Evolutionary conservation across 2,329 filamentous ascomycete genomes (phyloP), one percentile per base, ranked within the genome.

Genomic region (Verticillium nubilum): DNA sequence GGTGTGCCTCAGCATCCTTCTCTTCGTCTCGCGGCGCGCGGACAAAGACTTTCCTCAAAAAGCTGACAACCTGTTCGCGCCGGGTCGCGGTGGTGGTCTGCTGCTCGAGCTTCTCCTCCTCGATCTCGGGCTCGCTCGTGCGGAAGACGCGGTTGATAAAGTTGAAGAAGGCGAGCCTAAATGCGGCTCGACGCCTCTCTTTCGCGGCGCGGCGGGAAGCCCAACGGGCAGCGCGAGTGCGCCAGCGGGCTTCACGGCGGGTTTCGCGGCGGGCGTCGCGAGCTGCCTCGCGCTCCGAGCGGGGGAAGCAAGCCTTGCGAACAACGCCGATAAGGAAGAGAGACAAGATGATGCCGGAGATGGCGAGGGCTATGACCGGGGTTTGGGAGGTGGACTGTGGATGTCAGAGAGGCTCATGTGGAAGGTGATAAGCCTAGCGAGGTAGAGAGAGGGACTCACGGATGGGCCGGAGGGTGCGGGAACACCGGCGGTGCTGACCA

Each of bases 301-400:
- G 42, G 19, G 42, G 42, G 42, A 50, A 50, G 42, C n/a, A 50
- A 19, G 42, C 42, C 5, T 50, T 50, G 56, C 42, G 56, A 10
- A 42, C 56, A 26, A n/a, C 10, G 1, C 29, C 25, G 33, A 35
- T 29, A 23, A 56, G 29, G 31, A 37, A 26, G 29, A 33, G 9
- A 2, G 54, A 31, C 50, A 62, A 29, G 57, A 60, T 17, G 56
- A 59, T 13, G 31, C 59, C 26, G 54, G 58, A 27, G 52, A 59
- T 19, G 67, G 63, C n/a, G 70, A 72, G 35, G 73, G 42, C 42
- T 50, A 50, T 50, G n/a, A 19, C 25, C 7, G 42, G 42, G 12
- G 42, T 50, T 9, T 50, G n/a, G 19, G 42, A 50, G 19, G 42
- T 50, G 12, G 42, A 50, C 42, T 50, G 19, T 2, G 42, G 3